Percentiles rank a stretch among this genome's conserved stretches.
Conservation (phyloP, 176 grass and related monocot species). For the Oryza longistaminata region DNA sequence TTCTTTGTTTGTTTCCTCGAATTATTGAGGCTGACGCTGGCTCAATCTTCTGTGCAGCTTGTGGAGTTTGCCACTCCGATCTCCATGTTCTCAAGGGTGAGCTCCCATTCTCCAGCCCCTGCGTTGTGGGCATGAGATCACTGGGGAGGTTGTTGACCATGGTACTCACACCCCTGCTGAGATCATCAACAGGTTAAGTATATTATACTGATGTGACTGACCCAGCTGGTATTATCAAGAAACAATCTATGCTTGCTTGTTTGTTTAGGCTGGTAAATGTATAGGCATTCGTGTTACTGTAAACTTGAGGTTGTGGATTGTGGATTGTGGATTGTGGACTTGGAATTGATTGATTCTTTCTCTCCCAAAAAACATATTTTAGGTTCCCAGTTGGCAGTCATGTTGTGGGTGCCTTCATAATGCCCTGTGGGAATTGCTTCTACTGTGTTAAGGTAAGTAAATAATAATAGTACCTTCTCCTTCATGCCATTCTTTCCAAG, state of each 20-base stretch:
- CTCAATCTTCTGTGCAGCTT: slow-evolving; percentile 59
- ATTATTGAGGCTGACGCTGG: background rate
- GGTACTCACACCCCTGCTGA: slow-evolving; percentile 65
- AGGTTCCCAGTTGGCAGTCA: slow-evolving; percentile 95
- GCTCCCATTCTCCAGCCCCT: slow-evolving; percentile 82
- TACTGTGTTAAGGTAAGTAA: slow-evolving; percentile 92
- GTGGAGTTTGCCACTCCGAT: slow-evolving; percentile 92
- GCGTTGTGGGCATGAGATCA: slow-evolving; percentile 95
- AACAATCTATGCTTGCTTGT: background rate
- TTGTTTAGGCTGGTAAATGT: background rate
- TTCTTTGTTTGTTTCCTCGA: too few relatives aligned
- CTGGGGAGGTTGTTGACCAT: slow-evolving; percentile 92
- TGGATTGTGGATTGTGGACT: background rate
- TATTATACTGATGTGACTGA: slow-evolving; percentile 7
- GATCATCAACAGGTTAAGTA: slow-evolving; percentile 56
- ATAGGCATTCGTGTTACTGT: background rate
- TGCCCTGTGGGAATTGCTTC: slow-evolving; percentile 98
- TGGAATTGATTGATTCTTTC: background rate
- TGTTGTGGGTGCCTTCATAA: slow-evolving; percentile 97
- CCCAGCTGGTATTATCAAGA: background rate
- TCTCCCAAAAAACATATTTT: slow-evolving; percentile 15
- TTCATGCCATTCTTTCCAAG: background rate
- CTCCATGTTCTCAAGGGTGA: slow-evolving; percentile 97
- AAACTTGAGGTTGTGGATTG: background rate
- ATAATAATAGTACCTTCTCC: background rate